Evolutionary conservation across 805 yeast species (phyloP).

Genomic region (Tetrapisispora iriomotensis): DNA sequence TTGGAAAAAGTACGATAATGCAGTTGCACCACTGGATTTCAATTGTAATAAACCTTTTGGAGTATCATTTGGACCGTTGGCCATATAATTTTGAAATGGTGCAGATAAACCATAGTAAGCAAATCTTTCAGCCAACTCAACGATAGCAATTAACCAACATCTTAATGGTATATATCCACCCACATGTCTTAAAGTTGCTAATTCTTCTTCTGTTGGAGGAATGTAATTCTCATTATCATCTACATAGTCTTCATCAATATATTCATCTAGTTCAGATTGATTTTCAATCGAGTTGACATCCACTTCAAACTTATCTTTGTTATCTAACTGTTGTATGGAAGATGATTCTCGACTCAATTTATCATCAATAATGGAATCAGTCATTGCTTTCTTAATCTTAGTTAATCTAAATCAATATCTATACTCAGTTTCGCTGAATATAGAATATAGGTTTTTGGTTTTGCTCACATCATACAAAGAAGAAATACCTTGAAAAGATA

Average conservation of each 20-base stretch:
- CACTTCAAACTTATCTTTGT: not conserved
- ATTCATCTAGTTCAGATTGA: not conserved
- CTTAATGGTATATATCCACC: slow-evolving; percentile 40
- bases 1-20: slow-evolving; percentile 66
- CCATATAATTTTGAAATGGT: slow-evolving; percentile 74
- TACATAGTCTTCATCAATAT: not conserved
- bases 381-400: too few relatives aligned
- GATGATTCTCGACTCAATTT: too few relatives aligned
- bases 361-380: too few relatives aligned
- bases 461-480: too few relatives aligned
- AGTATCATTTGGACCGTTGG: slow-evolving; percentile 36
- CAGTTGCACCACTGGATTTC: slow-evolving; percentile 57
- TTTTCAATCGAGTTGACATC: not conserved
- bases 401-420: too few relatives aligned
- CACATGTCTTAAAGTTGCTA: slow-evolving; percentile 22
- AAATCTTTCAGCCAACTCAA: slow-evolving; percentile 74
- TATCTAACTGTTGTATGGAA: too few relatives aligned
- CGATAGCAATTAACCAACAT: slow-evolving; percentile 46
- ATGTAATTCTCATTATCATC: slow-evolving; percentile 4
- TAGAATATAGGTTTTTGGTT: too few relatives aligned
- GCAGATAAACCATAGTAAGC: slow-evolving; percentile 71
- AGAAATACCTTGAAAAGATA: too few relatives aligned
- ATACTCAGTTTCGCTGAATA: too few relatives aligned
- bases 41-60: slow-evolving; percentile 48
- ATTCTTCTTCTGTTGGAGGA: slow-evolving; percentile 25